Percentiles rank a stretch among this genome's conserved stretches.
These are phyloP conservation scores for Cunninghamia lanceolata DNA, from an alignment of 75 land plant genomes.

Conservation along the genomic window DNA sequence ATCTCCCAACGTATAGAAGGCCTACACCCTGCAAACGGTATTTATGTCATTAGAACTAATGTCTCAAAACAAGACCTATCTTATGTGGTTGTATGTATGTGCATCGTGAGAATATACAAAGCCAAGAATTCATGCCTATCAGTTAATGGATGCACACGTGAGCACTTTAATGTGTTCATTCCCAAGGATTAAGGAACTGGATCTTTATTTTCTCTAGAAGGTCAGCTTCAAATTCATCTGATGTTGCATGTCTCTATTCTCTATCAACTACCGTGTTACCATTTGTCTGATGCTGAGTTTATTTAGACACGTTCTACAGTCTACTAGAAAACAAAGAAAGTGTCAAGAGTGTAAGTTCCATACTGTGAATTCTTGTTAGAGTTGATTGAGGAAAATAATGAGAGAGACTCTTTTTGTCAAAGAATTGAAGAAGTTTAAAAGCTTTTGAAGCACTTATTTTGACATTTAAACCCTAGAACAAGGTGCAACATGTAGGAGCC, in stretches of 20 bases:
- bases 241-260: neutral
- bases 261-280: neutral
- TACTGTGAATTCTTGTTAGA: neutral
- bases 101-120: neutral
- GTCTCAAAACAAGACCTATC: neutral
- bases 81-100: neutral
- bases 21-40: neutral
- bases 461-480: neutral
- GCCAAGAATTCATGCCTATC: neutral
- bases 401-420: neutral
- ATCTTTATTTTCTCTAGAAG: neutral
- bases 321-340: neutral
- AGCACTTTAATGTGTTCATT: neutral
- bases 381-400: neutral
- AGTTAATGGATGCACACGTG: neutral
- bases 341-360: neutral
- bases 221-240: neutral
- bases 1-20: neutral
- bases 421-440: neutral
- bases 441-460: neutral
- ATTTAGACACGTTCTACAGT: neutral
- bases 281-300: neutral
- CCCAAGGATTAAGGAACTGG: neutral
- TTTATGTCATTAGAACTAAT: neutral
- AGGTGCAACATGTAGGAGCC: too few relatives aligned